Percentiles rank a stretch among this genome's conserved stretches.
Conservation (phyloP, 768 basidiomycete species). For the Kwoniella sp. region DNA sequence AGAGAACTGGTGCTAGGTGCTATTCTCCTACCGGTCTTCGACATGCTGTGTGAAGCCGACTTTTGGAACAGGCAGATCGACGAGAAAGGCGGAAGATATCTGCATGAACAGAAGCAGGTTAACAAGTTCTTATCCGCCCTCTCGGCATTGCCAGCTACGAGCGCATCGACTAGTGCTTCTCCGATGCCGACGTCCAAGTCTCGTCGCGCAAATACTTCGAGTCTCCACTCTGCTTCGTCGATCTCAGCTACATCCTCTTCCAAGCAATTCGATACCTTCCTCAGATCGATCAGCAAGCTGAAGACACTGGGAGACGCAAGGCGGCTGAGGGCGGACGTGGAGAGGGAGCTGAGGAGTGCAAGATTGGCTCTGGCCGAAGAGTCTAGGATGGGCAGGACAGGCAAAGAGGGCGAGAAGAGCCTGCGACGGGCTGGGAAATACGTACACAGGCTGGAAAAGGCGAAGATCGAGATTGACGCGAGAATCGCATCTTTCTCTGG, state of each 20-base stretch:
- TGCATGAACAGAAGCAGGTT: conserved; percentile 65
- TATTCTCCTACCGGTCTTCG: conserved; percentile 82
- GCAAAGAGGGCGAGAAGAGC: conserved; percentile 83
- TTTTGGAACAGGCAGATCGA: conserved; percentile 95
- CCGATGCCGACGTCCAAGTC: conserved; percentile 14
- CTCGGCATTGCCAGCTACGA: conserved; percentile 29
- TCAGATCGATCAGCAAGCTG: conserved; percentile 78
- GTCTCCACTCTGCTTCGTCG: neutral
- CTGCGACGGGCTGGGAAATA: conserved; percentile 83
- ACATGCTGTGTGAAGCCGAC: conserved; percentile 92
- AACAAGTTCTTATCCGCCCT: conserved; percentile 45
- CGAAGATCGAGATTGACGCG: conserved; percentile 82
- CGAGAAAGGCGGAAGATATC: conserved; percentile 71
- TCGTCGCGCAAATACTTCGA: conserved; percentile 6
- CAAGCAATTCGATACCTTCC: conserved; percentile 86
- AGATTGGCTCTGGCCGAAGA: conserved; percentile 58
- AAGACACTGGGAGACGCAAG: conserved; percentile 86
- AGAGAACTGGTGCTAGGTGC: conserved; percentile 82
- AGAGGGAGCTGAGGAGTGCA: conserved; percentile 85
- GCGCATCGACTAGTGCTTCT: conserved; percentile 15
- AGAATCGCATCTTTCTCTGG: conserved; percentile 80
- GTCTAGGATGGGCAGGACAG: conserved; percentile 59
- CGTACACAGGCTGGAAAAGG: conserved; percentile 82
- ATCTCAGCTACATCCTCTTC: conserved; percentile 48
- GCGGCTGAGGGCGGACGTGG: conserved; percentile 85